Conservation (phyloP, 2,329 filamentous ascomycete genomes). For the Penicillium olsonii region DNA sequence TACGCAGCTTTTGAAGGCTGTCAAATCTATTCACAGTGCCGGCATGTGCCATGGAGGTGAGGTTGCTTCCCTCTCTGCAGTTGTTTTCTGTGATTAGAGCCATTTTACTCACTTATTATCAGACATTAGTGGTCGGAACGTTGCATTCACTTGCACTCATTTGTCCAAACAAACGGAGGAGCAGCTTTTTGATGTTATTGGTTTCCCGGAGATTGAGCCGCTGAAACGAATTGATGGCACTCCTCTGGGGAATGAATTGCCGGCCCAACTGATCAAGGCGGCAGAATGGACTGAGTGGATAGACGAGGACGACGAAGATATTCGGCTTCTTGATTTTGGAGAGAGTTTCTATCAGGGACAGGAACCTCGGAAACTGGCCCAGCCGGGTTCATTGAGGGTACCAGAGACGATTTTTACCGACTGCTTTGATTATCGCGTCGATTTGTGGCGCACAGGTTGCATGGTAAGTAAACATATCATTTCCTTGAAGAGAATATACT, state of each 20-base stretch:
- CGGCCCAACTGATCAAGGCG: constrained; percentile 26
- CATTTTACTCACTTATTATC: constrained; percentile 9
- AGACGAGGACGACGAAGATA: constrained; percentile 29
- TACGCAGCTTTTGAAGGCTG: constrained; percentile 28
- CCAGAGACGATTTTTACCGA: constrained; percentile 35
- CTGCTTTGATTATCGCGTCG: constrained; percentile 32
- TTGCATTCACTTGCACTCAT: constrained; percentile 25
- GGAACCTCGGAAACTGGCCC: constrained; percentile 22
- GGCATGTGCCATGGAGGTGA: constrained; percentile 36
- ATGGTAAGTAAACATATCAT: constrained; percentile 19
- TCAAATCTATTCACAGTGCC: constrained; percentile 29
- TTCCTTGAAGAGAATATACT: constrained; percentile 1
- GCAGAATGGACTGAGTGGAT: constrained; percentile 26
- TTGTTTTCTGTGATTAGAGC: not conserved
- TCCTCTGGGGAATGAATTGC: constrained; percentile 23
- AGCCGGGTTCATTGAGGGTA: constrained; percentile 28
- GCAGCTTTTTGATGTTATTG: constrained; percentile 21
- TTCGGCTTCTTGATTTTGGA: constrained; percentile 27
- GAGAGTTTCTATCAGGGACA: constrained; percentile 23
- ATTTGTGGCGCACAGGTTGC: constrained; percentile 33
- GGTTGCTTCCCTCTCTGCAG: not conserved
- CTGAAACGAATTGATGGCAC: constrained; percentile 22
- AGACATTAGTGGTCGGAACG: constrained; percentile 33
- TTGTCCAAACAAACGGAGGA: constrained; percentile 17
- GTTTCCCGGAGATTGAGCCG: constrained; percentile 19